These are phyloP conservation scores for Ogataea nitratoaversa DNA, from an alignment of 805 yeast genomes.

Conservation along the genomic window DNA sequence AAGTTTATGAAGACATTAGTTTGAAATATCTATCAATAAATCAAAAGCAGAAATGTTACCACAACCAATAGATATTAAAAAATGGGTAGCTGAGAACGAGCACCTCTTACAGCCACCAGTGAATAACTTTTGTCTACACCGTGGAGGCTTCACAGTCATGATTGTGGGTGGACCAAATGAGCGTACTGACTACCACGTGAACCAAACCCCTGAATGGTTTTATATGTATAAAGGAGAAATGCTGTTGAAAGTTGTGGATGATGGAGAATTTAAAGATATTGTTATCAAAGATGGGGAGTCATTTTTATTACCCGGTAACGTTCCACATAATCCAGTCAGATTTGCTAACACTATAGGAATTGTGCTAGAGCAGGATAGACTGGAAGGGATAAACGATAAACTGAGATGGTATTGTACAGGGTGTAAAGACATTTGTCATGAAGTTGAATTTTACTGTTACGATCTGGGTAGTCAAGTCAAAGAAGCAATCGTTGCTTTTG, in stretches of 20 bases:
- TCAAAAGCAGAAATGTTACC: conserved; percentile 49
- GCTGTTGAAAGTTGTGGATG: conserved; percentile 79
- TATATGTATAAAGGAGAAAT: conserved; percentile 82
- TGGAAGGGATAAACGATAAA: conserved; percentile 62
- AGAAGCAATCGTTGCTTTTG: conserved; percentile 71
- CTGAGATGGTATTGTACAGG: conserved; percentile 83
- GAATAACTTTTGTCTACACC: conserved; percentile 82
- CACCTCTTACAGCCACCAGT: conserved; percentile 86
- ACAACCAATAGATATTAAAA: conserved; percentile 70
- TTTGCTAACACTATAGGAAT: conserved; percentile 83
- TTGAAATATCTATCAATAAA: too few species aligned
- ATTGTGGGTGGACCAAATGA: conserved; percentile 95
- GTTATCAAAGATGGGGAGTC: conserved; percentile 81
- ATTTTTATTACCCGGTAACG: conserved; percentile 78
- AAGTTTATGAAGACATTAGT: too few species aligned
- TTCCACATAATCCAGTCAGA: conserved; percentile 88
- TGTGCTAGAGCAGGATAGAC: conserved; percentile 91
- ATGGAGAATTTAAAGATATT: conserved; percentile 70
- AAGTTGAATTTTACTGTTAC: conserved; percentile 64
- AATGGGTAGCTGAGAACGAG: conserved; percentile 77
- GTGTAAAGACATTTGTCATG: conserved; percentile 64
- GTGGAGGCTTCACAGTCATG: conserved; percentile 93
- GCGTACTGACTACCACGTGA: conserved; percentile 88
- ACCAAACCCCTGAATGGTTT: conserved; percentile 93
- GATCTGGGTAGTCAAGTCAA: conserved; percentile 92